Percentiles rank a stretch among this genome's conserved stretches.
phyloP scores from a whole-genome alignment of 768 basidiomycete species.

The Steccherinum ochraceum region DNA sequence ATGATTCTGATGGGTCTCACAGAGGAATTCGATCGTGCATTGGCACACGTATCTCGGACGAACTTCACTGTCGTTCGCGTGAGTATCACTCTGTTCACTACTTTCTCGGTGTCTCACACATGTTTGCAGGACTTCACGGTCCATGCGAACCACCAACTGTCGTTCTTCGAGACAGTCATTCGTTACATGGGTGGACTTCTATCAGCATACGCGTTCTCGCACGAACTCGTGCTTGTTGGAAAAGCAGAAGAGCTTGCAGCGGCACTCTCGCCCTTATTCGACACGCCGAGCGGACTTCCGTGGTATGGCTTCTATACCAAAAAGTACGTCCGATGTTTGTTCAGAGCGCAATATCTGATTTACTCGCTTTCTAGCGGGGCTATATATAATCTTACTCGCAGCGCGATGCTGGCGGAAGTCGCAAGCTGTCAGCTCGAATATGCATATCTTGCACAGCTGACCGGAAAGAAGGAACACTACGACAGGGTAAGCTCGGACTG shows the following conservation, averaged over 20 bases:
- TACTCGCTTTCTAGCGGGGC: too few relatives aligned
- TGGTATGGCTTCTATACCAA: constrained; percentile 40
- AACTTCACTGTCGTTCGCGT: constrained; percentile 36
- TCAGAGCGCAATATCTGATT: too few relatives aligned
- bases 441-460: constrained; percentile 73
- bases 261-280: constrained; percentile 63
- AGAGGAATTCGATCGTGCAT: constrained; percentile 61
- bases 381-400: too few relatives aligned
- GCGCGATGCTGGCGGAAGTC: constrained; percentile 62
- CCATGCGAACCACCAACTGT: background rate
- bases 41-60: constrained; percentile 42
- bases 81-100: background rate
- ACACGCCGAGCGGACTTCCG: background rate
- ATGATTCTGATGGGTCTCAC: constrained; percentile 76
- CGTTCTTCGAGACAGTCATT: constrained; percentile 74
- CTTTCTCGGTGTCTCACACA: background rate
- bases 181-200: constrained; percentile 86
- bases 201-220: constrained; percentile 71
- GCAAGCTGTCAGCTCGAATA: constrained; percentile 82
- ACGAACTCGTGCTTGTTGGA: constrained; percentile 50
- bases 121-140: too few relatives aligned
- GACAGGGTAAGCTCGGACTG: constrained; percentile 40
- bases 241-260: constrained; percentile 72
- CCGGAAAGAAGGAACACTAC: constrained; percentile 59
- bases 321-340: constrained; percentile 50